Evolutionary conservation across 768 basidiomycete genomes (phyloP).

Genomic region (Coprinopsis marcescibilis): DNA sequence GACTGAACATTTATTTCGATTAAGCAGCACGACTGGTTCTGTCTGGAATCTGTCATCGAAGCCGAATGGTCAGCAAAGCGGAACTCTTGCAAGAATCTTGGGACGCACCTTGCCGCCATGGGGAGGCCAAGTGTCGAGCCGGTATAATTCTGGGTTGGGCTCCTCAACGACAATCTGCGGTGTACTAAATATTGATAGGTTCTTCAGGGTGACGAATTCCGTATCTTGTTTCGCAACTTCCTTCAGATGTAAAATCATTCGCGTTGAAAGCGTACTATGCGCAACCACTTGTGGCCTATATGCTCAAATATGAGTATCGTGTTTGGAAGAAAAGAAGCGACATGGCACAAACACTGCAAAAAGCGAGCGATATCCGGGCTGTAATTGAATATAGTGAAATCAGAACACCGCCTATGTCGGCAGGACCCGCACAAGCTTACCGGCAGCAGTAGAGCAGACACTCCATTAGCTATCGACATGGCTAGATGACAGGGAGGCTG

Average conservation of each 20-base stretch:
- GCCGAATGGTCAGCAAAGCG: too few species aligned
- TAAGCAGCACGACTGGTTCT: too few species aligned
- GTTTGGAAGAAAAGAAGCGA: background rate
- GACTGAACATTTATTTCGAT: too few species aligned
- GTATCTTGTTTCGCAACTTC: background rate
- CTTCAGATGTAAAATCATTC: slow-evolving; percentile 1
- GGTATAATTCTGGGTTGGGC: too few species aligned
- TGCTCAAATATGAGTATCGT: background rate
- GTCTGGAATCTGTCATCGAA: too few species aligned
- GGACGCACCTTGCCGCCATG: too few species aligned
- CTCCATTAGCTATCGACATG: background rate
- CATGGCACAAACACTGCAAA: background rate
- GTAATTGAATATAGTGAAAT: background rate
- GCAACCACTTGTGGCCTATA: background rate
- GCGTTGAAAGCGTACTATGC: background rate
- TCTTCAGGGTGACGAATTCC: too few species aligned
- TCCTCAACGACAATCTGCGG: too few species aligned
- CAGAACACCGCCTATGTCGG: background rate
- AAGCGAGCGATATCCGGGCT: background rate
- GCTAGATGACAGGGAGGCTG: background rate
- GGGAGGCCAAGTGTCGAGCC: too few species aligned
- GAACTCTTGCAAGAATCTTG: too few species aligned
- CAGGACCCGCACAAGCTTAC: background rate
- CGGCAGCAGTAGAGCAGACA: background rate
- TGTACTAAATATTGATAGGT: too few species aligned